Evolutionary conservation across 2,329 filamentous ascomycete genomes (phyloP).

Genomic region (Fusarium albidum): DNA sequence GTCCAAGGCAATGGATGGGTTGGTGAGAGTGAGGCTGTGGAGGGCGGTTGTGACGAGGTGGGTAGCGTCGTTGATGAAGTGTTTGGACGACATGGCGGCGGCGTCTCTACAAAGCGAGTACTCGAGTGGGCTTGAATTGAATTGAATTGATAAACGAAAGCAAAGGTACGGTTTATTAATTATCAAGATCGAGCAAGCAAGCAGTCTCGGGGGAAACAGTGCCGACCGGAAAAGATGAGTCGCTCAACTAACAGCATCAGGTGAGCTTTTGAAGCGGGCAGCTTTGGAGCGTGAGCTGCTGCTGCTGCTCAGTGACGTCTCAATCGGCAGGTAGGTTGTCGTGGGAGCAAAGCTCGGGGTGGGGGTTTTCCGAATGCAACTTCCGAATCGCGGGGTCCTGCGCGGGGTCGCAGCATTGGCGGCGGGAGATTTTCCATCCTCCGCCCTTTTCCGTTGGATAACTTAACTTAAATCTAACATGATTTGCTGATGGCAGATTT

Average conservation of each 20-base stretch:
- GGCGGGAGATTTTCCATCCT: too few species aligned
- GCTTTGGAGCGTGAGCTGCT: background rate
- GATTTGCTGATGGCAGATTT: too few species aligned
- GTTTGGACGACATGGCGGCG: constrained; percentile 68
- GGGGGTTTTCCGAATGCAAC: background rate
- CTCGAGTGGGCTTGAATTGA: background rate
- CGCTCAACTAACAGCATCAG: constrained; percentile 5
- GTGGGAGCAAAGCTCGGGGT: background rate
- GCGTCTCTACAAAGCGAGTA: constrained; percentile 8
- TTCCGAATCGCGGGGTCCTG: constrained; percentile 4
- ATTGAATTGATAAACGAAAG: background rate
- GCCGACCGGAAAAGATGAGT: too few species aligned
- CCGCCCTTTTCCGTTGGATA: background rate
- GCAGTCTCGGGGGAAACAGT: too few species aligned
- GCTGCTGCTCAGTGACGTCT: constrained; percentile 1
- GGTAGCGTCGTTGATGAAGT: constrained; percentile 87
- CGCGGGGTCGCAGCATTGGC: background rate
- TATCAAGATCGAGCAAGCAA: background rate
- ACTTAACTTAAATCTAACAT: too few species aligned
- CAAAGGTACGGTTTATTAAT: too few species aligned
- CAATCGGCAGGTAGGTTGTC: constrained; percentile 4
- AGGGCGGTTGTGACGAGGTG: constrained; percentile 82
- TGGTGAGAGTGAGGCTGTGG: constrained; percentile 79
- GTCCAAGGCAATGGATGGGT: constrained; percentile 84
- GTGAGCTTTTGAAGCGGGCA: constrained; percentile 2